These are phyloP conservation scores for Cladophialophora exuberans DNA, from an alignment of 2,329 filamentous ascomycete genomes.

Conservation along the genomic window DNA sequence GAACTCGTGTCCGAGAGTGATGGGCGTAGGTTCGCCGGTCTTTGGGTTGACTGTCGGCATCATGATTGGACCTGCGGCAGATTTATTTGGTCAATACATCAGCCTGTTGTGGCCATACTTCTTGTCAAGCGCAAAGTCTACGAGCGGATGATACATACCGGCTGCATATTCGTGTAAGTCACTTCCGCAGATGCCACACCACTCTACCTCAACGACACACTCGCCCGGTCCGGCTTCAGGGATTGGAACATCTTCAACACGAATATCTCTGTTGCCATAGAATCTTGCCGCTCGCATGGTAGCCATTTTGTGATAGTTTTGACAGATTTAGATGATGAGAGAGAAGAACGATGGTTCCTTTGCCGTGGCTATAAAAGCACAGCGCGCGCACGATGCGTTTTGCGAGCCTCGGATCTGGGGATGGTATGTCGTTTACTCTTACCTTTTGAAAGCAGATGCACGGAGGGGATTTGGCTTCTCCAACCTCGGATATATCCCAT, in stretches of 20 bases:
- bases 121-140: background rate
- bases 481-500: constrained; percentile 1
- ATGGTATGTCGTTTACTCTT: no score
- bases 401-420: no score
- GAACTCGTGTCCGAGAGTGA: constrained; percentile 59
- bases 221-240: constrained; percentile 44
- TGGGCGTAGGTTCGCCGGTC: constrained; percentile 53
- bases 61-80: background rate
- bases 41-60: constrained; percentile 44
- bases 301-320: background rate
- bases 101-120: background rate
- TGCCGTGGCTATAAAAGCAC: no score
- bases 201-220: constrained; percentile 40
- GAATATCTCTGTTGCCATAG: constrained; percentile 47
- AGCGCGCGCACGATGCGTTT: no score
- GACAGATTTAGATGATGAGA: background rate
- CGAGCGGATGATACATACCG: constrained; percentile 1
- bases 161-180: constrained; percentile 51
- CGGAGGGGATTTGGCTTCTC: background rate
- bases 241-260: constrained; percentile 46
- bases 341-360: background rate
- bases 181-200: constrained; percentile 35
- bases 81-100: background rate
- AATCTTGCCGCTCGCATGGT: constrained; percentile 51
- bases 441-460: no score